Evolutionary conservation across 2,329 filamentous ascomycete species (phyloP), one percentile per base, ranked within the genome.

Genomic region (Drechmeria coniospora): DNA sequence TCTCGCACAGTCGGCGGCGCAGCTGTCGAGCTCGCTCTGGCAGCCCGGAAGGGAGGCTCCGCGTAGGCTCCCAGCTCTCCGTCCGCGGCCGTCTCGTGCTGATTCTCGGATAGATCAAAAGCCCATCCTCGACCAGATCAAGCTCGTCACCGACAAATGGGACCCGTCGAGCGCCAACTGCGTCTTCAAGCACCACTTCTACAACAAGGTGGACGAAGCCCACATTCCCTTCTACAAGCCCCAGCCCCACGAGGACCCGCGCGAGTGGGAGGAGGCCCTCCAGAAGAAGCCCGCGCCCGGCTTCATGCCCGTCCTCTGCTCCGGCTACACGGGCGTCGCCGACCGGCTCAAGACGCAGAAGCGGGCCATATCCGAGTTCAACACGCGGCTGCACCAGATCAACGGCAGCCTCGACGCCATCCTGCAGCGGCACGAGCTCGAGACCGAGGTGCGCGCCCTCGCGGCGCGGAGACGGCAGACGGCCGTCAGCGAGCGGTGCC

Each of bases 261-360:
- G 71, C 37, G 79, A 80, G 45, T 92, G 81, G 79, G 82, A 92
- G 44, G 79, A 84, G 41, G 82, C 82, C 1, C 65, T 87, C 16
- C 70, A 78, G 39, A 78, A 79, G 45, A 84, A 86, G 54, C 82
- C 82, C 4, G 76, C 68, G 21, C 65, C 74, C 7, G 75, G 75
- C 29, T 82, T 74, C 45, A 79, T 90, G 44, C 82, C 81, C 4
- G 78, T 83, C 5, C 62, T 86, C 6, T 79, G 73, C 40, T 68
- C 69, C 1, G 82, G 82, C 17, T 90, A 86, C 49, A 61, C 66
- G 29, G 72, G 76, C 21, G 62, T 87, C 23, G 74, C 74, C 14
- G 68, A 76, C 36, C 74, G 82, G 23, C 68, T 90, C 31, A 68
- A 74, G 46, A 71, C 72, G 33, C 80, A 90, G 54, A 70, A 75